Evolutionary conservation across 345 rosid genomes (phyloP), one percentile per base, ranked within the genome.

Genomic region (Gossypium longicalyx): DNA sequence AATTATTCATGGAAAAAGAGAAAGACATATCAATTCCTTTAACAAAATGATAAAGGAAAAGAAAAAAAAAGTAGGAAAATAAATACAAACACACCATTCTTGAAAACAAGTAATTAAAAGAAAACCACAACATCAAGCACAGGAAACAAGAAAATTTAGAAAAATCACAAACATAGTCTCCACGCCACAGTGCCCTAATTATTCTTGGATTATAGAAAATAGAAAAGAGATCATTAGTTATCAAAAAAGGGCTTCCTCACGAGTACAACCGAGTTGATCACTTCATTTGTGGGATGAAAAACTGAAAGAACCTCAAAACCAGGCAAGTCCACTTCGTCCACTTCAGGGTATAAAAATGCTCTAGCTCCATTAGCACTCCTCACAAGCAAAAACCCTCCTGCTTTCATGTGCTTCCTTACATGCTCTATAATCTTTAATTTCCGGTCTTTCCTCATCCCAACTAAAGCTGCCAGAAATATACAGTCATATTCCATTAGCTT

Each of bases 281-380:
- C 78, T 10, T 85, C 86, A 47, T 73, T 48, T 0, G 71, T 72
- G 9, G 86, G 88, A 78, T 85, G 88, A 25, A 70, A 82, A 49
- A 77, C n/a, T 9, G 86, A 85, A 17, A 85, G 84, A 12, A 79
- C 2, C 58, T 85, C 80, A 27, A 85, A 85, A 17, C 79, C 84
- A 23, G 58, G 48, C 75, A 77, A 73, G 25, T 80, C 83, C 9
- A 47, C 17, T 22, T 74, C 78, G 66, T 77, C 86, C n/a, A 85
- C 76, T 20, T 74, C 78, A 1, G 85, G 87, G 25, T 82, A 82
- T 15, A 85, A 51, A 47, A 82, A 82, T 8, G 84, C 85, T 54
- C 86, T 73, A 3, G 84, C 87, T 4, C 85, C 87, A 16, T 74
- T 72, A 1, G 84, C 87, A 74, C 87, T 85, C 68, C 87, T 85